These are phyloP conservation scores for Trichosporon sp. DNA, from an alignment of 1,284 basidiomycete genomes.

Conservation along the genomic window DNA sequence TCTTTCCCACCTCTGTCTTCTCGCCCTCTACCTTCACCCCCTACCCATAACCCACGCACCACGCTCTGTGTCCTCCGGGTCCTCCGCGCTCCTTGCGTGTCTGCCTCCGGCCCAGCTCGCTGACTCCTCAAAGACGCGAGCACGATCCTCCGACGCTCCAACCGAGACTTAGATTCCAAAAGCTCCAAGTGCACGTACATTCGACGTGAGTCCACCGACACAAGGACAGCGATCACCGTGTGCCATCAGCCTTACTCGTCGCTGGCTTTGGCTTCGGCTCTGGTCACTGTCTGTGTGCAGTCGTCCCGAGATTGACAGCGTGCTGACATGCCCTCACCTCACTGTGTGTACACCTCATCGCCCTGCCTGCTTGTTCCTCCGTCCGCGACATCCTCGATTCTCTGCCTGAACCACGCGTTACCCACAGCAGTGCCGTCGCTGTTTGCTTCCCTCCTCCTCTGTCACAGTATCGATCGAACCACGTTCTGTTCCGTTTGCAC, in stretches of 20 bases:
- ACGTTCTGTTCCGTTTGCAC: slow-evolving; percentile 2
- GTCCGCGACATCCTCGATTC: background rate
- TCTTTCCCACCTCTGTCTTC: background rate
- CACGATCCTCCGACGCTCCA: background rate
- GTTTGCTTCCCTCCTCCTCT: background rate
- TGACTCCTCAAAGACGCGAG: background rate
- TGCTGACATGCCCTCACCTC: background rate
- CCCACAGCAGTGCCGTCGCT: background rate
- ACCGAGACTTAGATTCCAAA: background rate
- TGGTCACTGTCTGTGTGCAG: background rate
- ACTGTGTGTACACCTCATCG: background rate
- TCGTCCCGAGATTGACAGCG: background rate
- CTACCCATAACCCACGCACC: background rate
- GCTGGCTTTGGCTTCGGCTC: background rate
- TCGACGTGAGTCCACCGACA: background rate
- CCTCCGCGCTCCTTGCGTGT: background rate
- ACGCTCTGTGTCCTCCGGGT: background rate
- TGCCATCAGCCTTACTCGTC: background rate
- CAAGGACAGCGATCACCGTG: background rate
- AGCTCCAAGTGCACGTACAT: background rate
- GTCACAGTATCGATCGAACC: background rate
- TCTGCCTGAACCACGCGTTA: background rate
- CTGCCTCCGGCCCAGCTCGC: background rate
- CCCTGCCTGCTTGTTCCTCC: background rate
- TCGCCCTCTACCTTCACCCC: background rate